Percentiles rank a stretch among this genome's conserved stretches.
These are phyloP conservation scores for Backusella sp. DNA, from an alignment of 192 early-diverging fungal genomes.

Conservation along the genomic window DNA sequence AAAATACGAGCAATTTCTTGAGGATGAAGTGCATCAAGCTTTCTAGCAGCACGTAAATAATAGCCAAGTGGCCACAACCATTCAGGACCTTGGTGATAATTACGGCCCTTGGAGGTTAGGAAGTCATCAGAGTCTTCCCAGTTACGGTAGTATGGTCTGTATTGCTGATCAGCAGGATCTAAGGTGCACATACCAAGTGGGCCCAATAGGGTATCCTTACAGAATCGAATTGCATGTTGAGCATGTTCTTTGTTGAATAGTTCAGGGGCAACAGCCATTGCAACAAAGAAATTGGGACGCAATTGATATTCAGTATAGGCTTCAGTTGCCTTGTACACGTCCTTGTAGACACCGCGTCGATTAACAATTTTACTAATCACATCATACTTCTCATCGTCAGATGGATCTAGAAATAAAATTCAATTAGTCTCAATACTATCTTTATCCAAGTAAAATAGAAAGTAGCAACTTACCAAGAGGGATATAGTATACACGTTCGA, in stretches of 20 bases:
- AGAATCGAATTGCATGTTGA: conserved; percentile 61
- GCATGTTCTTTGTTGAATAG: conserved; percentile 84
- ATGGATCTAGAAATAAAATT: conserved; percentile 41
- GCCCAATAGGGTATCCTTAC: conserved; percentile 67
- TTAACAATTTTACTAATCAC: conserved; percentile 67
- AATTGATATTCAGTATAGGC: conserved; percentile 90
- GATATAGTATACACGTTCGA: conserved; percentile 91
- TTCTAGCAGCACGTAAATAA: conserved; percentile 83
- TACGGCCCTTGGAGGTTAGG: conserved; percentile 91
- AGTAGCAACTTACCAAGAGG: conserved; percentile 58
- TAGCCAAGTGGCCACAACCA: conserved; percentile 94
- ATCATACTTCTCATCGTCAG: conserved; percentile 60
- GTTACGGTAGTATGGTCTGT: conserved; percentile 94
- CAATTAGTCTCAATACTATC: neutral
- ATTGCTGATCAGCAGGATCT: conserved; percentile 92
- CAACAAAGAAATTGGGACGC: conserved; percentile 87
- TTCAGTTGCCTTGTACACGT: conserved; percentile 69
- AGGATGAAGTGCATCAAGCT: conserved; percentile 55
- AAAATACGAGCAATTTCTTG: conserved; percentile 66
- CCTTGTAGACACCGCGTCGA: conserved; percentile 94
- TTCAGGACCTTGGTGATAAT: conserved; percentile 96
- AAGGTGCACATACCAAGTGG: conserved; percentile 95
- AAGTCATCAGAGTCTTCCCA: conserved; percentile 82
- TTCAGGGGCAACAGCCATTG: conserved; percentile 95
- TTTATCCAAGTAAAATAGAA: neutral